Evolutionary conservation across 2,329 filamentous ascomycete species (phyloP).

Genomic region (Fusarium musae): DNA sequence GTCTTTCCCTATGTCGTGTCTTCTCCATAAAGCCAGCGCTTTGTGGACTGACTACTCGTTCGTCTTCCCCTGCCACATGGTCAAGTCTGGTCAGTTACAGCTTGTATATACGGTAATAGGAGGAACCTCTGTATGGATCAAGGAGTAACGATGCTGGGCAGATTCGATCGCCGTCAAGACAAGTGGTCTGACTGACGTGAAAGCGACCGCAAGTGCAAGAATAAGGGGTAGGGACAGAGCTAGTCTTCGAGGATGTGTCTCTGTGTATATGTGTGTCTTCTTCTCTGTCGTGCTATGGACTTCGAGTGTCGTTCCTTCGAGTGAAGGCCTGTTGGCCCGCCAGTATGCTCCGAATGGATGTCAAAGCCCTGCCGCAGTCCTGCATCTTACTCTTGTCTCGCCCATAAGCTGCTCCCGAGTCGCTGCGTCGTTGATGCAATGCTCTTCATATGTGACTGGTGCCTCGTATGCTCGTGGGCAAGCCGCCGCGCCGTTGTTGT

Average conservation of each 20-base stretch:
- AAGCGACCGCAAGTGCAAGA: not conserved
- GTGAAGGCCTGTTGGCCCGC: not conserved
- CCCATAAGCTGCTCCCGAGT: not conserved
- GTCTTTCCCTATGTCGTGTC: too few species aligned
- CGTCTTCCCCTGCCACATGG: not conserved
- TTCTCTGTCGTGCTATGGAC: not conserved
- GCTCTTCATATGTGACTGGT: too few species aligned
- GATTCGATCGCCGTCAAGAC: not conserved
- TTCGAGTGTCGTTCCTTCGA: not conserved
- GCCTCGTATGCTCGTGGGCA: not conserved
- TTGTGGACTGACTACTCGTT: not conserved
- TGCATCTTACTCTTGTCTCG: not conserved
- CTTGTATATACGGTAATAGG: not conserved
- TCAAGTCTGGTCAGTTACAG: not conserved
- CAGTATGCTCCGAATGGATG: fast-evolving
- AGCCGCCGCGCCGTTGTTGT: not conserved
- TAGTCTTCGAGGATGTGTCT: not conserved
- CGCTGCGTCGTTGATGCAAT: not conserved
- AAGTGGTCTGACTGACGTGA: not conserved
- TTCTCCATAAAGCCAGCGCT: not conserved
- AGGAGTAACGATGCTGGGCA: not conserved
- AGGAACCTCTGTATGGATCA: too few species aligned
- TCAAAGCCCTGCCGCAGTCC: too few species aligned
- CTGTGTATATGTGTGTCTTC: not conserved
- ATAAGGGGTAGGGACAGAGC: not conserved